Percentiles rank a stretch among this genome's conserved stretches.
These are phyloP conservation scores for Mesotaenium endlicherianum DNA, from an alignment of 139 green algal species.

Conservation along the genomic window DNA sequence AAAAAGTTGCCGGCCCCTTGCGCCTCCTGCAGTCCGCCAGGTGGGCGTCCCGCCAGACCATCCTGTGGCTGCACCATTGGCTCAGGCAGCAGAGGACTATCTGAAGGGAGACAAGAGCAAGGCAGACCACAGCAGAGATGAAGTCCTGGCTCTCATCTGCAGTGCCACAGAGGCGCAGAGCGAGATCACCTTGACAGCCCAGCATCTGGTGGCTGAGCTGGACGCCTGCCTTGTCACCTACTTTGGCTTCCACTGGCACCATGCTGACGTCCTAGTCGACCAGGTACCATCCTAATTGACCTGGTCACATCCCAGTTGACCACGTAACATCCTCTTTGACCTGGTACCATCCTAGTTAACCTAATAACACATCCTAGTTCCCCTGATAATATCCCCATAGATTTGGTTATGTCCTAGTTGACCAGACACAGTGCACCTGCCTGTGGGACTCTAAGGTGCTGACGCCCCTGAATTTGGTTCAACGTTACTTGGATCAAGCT, in stretches of 20 bases:
- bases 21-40: constrained; percentile 36
- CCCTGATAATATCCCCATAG: no score
- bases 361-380: no score
- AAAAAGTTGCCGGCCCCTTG: no score
- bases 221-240: constrained; percentile 38
- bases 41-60: not conserved
- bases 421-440: no score
- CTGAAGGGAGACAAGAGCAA: constrained; percentile 37
- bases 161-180: not conserved
- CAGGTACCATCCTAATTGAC: no score
- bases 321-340: no score
- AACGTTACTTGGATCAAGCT: no score
- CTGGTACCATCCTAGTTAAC: no score
- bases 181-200: not conserved
- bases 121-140: constrained; percentile 9
- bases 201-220: constrained; percentile 40
- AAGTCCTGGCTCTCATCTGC: constrained; percentile 12
- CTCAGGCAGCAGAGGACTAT: constrained; percentile 33
- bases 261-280: constrained; percentile 28
- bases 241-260: constrained; percentile 41
- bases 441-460: no score
- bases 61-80: not conserved
- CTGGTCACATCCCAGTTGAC: no score
- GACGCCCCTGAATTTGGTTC: no score
- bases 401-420: no score